A percentile compares a stretch with the other conserved stretches of the same genome.
These are phyloP conservation scores for Calonectria ilicicola DNA, from an alignment of 2,329 filamentous ascomycete genomes.

Conservation along the genomic window DNA sequence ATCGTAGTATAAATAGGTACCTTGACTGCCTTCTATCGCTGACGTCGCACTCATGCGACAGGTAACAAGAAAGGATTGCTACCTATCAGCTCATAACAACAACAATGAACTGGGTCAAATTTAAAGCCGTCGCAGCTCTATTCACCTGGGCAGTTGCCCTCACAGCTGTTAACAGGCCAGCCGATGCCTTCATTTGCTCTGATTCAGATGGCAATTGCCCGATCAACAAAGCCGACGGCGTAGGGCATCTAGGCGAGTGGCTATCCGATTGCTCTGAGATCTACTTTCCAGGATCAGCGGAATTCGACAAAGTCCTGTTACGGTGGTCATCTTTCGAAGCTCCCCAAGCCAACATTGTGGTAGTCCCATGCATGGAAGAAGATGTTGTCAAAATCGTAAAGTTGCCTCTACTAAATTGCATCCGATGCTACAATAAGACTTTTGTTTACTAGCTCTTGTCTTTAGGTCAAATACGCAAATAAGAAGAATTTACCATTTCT, in stretches of 20 bases:
- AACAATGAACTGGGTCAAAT: background rate
- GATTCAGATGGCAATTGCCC: conserved; percentile 33
- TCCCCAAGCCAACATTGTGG: conserved; percentile 58
- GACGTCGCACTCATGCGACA: background rate
- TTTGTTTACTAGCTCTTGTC: background rate
- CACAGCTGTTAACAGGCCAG: background rate
- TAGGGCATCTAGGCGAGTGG: conserved; percentile 37
- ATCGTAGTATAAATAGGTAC: background rate
- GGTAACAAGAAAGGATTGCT: background rate
- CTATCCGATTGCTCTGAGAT: conserved; percentile 55
- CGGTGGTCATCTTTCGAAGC: conserved; percentile 59
- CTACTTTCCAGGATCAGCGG: conserved; percentile 55
- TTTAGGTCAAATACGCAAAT: conserved; percentile 57
- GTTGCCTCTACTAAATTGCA: background rate
- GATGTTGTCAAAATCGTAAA: conserved; percentile 63
- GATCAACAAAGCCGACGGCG: conserved; percentile 22
- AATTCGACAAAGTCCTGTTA: conserved; percentile 51
- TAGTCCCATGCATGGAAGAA: conserved; percentile 59
- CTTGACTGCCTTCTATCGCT: too few relatives aligned
- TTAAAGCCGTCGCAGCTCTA: background rate
- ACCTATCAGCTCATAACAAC: too few relatives aligned
- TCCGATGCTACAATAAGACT: background rate
- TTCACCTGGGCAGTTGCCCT: background rate
- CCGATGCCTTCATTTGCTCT: conserved; percentile 21
- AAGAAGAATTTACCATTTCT: conserved; percentile 61